phyloP scores from a whole-genome alignment of 768 basidiomycete genomes.

The Cantharellus cinnabarinus region DNA sequence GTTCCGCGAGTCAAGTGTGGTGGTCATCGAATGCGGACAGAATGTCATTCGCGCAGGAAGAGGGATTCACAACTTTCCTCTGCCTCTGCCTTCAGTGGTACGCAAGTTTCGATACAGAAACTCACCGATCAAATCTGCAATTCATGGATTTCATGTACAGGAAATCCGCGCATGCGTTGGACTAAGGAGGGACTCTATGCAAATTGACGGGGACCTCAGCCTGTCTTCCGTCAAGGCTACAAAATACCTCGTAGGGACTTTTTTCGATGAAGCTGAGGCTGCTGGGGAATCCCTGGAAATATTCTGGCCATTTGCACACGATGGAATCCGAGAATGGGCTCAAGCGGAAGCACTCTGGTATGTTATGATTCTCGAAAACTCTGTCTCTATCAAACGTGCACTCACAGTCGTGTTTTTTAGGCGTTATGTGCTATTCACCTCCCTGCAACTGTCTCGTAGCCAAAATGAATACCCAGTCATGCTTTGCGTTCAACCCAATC shows the following conservation, averaged over 20 bases:
- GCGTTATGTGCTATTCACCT: constrained; percentile 66
- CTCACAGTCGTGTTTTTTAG: constrained; percentile 21
- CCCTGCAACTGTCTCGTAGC: constrained; percentile 52
- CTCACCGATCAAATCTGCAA: no score
- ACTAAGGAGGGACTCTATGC: constrained; percentile 24
- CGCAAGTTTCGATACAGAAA: constrained; percentile 16
- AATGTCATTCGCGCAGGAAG: constrained; percentile 53
- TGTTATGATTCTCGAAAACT: constrained; percentile 11
- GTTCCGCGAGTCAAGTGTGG: constrained; percentile 39
- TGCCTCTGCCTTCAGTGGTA: constrained; percentile 58
- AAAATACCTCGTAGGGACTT: constrained; percentile 53
- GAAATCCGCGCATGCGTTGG: constrained; percentile 68
- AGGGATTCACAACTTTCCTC: constrained; percentile 51
- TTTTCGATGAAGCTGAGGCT: constrained; percentile 60
- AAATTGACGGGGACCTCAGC: constrained; percentile 2
- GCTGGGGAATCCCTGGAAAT: constrained; percentile 52
- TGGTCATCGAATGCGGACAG: constrained; percentile 62
- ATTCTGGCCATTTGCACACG: constrained; percentile 68
- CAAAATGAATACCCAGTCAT: constrained; percentile 80
- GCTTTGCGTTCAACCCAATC: constrained; percentile 43
- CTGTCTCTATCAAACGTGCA: background rate
- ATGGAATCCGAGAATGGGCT: constrained; percentile 52
- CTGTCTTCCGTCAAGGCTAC: background rate
- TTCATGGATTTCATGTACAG: constrained; percentile 20
- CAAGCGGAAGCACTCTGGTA: constrained; percentile 85